phyloP scores from a whole-genome alignment of 1,284 basidiomycete genomes.

The Earliella scabrosa region DNA sequence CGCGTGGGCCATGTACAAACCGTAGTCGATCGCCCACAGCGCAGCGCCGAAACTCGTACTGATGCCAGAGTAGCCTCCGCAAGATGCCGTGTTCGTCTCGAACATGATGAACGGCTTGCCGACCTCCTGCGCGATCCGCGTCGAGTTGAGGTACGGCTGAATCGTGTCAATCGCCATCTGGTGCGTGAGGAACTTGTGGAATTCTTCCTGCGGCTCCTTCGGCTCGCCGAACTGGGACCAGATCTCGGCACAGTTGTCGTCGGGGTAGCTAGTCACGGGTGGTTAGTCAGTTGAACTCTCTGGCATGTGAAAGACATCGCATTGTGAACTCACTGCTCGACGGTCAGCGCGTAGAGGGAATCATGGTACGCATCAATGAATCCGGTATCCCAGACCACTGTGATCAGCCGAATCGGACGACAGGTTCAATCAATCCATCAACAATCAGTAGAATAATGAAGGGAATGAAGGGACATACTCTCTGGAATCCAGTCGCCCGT shows the following conservation, averaged over 20 bases:
- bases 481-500: constrained; percentile 53
- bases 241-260: constrained; percentile 64
- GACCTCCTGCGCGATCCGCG: constrained; percentile 44
- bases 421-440: too few species aligned
- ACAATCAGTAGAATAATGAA: too few species aligned
- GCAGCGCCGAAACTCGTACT: constrained; percentile 68
- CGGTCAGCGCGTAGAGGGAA: constrained; percentile 52
- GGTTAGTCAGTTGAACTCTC: neutral
- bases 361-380: constrained; percentile 54
- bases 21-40: constrained; percentile 74
- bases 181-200: constrained; percentile 63
- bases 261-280: constrained; percentile 43
- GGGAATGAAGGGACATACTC: constrained; percentile 5
- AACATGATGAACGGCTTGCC: constrained; percentile 54
- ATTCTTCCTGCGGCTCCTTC: constrained; percentile 52
- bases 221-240: constrained; percentile 32
- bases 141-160: constrained; percentile 51
- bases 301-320: too few species aligned
- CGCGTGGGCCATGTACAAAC: constrained; percentile 60
- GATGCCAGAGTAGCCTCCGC: constrained; percentile 59
- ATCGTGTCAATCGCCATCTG: constrained; percentile 49
- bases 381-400: constrained; percentile 58
- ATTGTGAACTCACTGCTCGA: constrained; percentile 52
- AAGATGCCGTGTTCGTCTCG: constrained; percentile 61
- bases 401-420: too few species aligned